Percentiles rank a stretch among this genome's conserved stretches.
These are phyloP conservation scores for Aspergillus persii DNA, from an alignment of 2,329 filamentous ascomycete species.

Conservation along the genomic window DNA sequence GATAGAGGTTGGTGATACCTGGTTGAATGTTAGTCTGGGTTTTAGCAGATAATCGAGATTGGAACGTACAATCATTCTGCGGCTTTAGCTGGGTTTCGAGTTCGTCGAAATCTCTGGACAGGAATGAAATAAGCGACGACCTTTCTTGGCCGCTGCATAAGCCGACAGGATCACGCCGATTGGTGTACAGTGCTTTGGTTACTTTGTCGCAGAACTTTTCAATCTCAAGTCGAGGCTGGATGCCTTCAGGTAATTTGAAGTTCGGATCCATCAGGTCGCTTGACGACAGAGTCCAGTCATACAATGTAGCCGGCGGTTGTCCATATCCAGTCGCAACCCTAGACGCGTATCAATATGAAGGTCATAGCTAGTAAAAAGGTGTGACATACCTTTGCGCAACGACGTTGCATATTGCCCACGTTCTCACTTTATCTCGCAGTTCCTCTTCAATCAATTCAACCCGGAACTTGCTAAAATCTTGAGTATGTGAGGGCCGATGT, in stretches of 20 bases:
- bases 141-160: slow-evolving; percentile 46
- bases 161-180: slow-evolving; percentile 54
- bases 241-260: slow-evolving; percentile 52
- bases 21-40: slow-evolving; percentile 1
- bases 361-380: neutral
- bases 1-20: slow-evolving; percentile 48
- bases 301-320: slow-evolving; percentile 62
- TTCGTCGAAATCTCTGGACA: slow-evolving; percentile 49
- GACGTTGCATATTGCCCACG: slow-evolving; percentile 67
- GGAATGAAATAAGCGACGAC: slow-evolving; percentile 44
- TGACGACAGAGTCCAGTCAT: slow-evolving; percentile 56
- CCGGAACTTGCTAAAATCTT: slow-evolving; percentile 53
- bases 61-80: slow-evolving; percentile 40
- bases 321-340: slow-evolving; percentile 68
- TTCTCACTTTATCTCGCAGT: slow-evolving; percentile 62
- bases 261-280: slow-evolving; percentile 44
- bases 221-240: slow-evolving; percentile 53
- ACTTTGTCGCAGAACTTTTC: slow-evolving; percentile 60
- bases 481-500: slow-evolving; percentile 62
- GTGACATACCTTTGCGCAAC: slow-evolving; percentile 60
- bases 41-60: neutral
- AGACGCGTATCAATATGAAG: neutral
- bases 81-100: slow-evolving; percentile 51
- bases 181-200: slow-evolving; percentile 56
- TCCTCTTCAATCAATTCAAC: slow-evolving; percentile 60